phyloP scores from a whole-genome alignment of 257 asterid genomes.

The Marsdenia floribunda region DNA sequence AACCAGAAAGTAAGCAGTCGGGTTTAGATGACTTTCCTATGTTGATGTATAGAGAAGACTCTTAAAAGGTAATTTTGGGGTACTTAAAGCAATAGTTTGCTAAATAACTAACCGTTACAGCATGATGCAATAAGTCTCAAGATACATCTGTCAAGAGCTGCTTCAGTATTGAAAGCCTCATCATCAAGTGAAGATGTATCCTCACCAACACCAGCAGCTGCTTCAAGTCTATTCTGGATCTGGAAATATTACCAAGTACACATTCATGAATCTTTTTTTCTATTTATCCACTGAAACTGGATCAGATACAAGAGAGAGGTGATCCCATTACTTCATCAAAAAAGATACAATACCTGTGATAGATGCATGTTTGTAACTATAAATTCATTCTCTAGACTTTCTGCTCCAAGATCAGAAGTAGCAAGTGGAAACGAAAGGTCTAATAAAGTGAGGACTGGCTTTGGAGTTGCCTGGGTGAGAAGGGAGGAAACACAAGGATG shows the following conservation, averaged over 20 bases:
- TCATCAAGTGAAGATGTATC: conserved; percentile 70
- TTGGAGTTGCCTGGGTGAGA: conserved; percentile 62
- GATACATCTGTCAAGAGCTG: conserved; percentile 82
- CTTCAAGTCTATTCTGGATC: conserved; percentile 74
- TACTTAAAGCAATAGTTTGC: too few species aligned
- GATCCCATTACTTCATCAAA: neutral
- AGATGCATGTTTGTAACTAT: conserved; percentile 73
- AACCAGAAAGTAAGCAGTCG: neutral
- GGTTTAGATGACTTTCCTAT: neutral
- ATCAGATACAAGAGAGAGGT: neutral
- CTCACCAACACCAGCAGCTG: conserved; percentile 52
- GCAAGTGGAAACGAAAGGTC: conserved; percentile 94
- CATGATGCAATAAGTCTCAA: conserved; percentile 92
- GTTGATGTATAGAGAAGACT: neutral
- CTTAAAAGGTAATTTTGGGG: neutral
- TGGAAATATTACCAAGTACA: conserved; percentile 22
- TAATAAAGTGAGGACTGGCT: conserved; percentile 75
- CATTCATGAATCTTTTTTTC: neutral
- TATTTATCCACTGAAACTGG: neutral
- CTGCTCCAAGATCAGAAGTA: conserved; percentile 94
- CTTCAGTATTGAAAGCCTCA: conserved; percentile 76
- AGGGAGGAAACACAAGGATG: conserved; percentile 11
- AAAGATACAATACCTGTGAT: conserved; percentile 39
- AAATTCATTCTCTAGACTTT: conserved; percentile 85
- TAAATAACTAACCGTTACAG: conserved; percentile 58